Evolutionary conservation across 768 basidiomycete genomes (phyloP).

Genomic region (Artomyces pyxidatus): DNA sequence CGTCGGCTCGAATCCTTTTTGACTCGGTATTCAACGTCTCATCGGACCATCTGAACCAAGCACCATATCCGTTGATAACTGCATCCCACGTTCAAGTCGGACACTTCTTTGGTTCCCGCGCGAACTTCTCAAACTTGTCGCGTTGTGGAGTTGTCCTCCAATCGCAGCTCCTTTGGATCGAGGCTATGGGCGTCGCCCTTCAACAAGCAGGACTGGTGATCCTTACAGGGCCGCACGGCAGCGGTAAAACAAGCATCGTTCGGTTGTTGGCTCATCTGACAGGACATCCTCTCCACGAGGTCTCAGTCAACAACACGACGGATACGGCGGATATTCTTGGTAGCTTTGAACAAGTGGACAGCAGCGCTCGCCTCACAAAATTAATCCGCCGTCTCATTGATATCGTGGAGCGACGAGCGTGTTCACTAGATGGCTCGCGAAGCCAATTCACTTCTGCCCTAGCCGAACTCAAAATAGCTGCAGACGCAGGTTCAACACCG

Average conservation of each 20-base stretch:
- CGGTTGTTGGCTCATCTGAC: slow-evolving; percentile 60
- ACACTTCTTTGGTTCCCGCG: slow-evolving; percentile 36
- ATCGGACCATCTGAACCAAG: slow-evolving; percentile 17
- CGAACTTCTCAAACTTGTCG: slow-evolving; percentile 26
- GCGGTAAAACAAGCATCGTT: slow-evolving; percentile 77
- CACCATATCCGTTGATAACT: slow-evolving; percentile 36
- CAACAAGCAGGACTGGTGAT: slow-evolving; percentile 84
- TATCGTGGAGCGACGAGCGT: slow-evolving; percentile 32
- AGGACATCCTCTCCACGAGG: slow-evolving; percentile 62
- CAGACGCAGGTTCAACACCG: not conserved
- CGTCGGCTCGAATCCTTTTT: slow-evolving; percentile 43
- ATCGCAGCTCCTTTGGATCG: slow-evolving; percentile 54
- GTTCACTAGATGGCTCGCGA: slow-evolving; percentile 6
- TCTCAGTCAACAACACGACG: slow-evolving; percentile 76
- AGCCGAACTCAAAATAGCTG: not conserved
- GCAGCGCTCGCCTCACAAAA: slow-evolving; percentile 28
- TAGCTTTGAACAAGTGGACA: slow-evolving; percentile 88
- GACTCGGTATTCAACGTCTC: slow-evolving; percentile 37
- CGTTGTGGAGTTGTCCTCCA: slow-evolving; percentile 46
- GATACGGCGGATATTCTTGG: slow-evolving; percentile 94
- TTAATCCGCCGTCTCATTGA: slow-evolving; percentile 34
- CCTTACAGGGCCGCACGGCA: slow-evolving; percentile 61
- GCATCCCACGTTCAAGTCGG: slow-evolving; percentile 57
- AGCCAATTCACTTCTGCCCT: not conserved
- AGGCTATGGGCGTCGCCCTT: slow-evolving; percentile 69